Conservation (phyloP, 345 rosid genomes). For the Lepidium africanum region DNA sequence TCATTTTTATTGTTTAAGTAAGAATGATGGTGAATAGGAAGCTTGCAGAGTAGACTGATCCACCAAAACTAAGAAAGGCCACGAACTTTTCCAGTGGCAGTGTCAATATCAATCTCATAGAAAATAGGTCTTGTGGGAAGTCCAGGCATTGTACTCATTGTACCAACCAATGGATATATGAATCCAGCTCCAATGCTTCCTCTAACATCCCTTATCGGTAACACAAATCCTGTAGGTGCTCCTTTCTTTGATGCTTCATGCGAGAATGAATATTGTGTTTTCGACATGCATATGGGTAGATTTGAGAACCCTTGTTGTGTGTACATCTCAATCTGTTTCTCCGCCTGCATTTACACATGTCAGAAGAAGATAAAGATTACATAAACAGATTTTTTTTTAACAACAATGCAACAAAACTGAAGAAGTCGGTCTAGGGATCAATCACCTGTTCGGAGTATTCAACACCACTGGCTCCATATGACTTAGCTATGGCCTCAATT, state of each 20-base stretch:
- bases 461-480: slow-evolving; percentile 90
- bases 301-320: slow-evolving; percentile 76
- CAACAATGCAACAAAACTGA: neutral
- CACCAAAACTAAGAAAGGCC: slow-evolving; percentile 60
- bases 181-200: slow-evolving; percentile 98
- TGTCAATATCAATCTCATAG: slow-evolving; percentile 81
- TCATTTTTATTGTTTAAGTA: slow-evolving; percentile 3
- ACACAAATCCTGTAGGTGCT: slow-evolving; percentile 71
- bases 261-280: slow-evolving; percentile 93
- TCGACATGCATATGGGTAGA: slow-evolving; percentile 98
- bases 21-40: neutral
- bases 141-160: slow-evolving; percentile 98
- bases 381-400: neutral
- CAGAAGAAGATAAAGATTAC: neutral
- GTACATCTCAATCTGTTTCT: slow-evolving; percentile 95
- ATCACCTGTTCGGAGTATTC: slow-evolving; percentile 92
- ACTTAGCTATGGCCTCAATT: slow-evolving; percentile 84
- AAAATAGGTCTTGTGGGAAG: slow-evolving; percentile 98
- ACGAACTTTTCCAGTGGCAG: slow-evolving; percentile 70
- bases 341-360: slow-evolving; percentile 51
- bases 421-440: neutral
- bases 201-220: slow-evolving; percentile 90
- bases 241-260: slow-evolving; percentile 77
- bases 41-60: neutral
- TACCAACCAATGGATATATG: slow-evolving; percentile 91